Evolutionary conservation across 768 basidiomycete genomes (phyloP), one percentile per base, ranked within the genome.

Genomic region (Gloeostereum incarnatum): DNA sequence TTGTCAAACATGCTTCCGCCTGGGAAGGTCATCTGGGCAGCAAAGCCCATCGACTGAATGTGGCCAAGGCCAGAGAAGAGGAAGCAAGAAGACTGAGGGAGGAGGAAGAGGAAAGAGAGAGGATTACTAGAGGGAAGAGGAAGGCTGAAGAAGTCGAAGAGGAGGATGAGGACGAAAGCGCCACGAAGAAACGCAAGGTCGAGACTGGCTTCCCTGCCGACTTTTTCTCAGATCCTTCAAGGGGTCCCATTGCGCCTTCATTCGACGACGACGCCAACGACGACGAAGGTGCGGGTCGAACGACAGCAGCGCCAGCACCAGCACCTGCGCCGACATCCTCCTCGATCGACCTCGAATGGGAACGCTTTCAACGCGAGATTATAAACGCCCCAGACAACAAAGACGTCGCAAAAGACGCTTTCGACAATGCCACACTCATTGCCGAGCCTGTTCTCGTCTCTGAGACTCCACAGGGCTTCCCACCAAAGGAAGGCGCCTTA

Each of bases 11-110:
- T 49, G 71, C 83, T 3, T 75, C 81, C 18, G 81, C 82, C n/a
- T 91, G 87, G 87, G 78, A 87, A 42, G 85, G 87, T 16, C 87
- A 91, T 58, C 55, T 91, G 14, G 86, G 81, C 9, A 86, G 81
- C 60, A 90, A 90, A 60, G 58, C 58, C 1, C 87, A 91, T 53
- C 75, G 87, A 23, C 78, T 66, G 27, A 79, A 75, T 49, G 75
- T 79, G 13, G 65, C 67, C 8, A 71, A 72, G 13, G 50, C 78
- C 31, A 73, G 66, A 44, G 75, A 78, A 50, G 69, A 78, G 46
- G 74, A 79, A 41, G 63, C 61, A 40, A 42, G 58, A 42, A 57
- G 53, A 43, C 44, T 46, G 38, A 42, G 41, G 42, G 52, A 58
- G 30, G 61, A 60, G 32, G 60, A 65, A 45, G 55, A 58, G 27